These are phyloP conservation scores for Diutina neorugosa DNA, from an alignment of 1,139 yeast genomes.

Conservation along the genomic window DNA sequence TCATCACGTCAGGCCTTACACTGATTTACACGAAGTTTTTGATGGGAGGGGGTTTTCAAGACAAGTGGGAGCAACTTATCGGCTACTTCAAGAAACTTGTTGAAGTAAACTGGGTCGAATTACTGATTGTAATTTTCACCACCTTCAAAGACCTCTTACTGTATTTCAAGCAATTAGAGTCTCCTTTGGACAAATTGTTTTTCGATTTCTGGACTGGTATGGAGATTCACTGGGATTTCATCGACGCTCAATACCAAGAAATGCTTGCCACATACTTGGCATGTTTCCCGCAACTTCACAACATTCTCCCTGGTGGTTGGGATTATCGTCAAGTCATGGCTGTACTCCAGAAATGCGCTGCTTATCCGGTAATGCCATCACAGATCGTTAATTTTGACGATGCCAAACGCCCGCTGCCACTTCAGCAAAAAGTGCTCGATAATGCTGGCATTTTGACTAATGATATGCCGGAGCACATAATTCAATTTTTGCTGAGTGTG, in stretches of 20 bases:
- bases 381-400: slow-evolving; percentile 34
- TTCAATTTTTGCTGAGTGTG: slow-evolving; percentile 42
- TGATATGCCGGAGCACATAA: slow-evolving; percentile 27
- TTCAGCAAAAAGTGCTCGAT: slow-evolving; percentile 40
- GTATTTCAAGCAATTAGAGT: slow-evolving; percentile 12
- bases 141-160: slow-evolving; percentile 36
- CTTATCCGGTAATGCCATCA: slow-evolving; percentile 44
- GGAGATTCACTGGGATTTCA: slow-evolving; percentile 46
- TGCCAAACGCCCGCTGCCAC: slow-evolving; percentile 33
- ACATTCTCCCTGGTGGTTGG: slow-evolving; percentile 18
- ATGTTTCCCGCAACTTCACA: slow-evolving; percentile 36
- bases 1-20: slow-evolving; percentile 49
- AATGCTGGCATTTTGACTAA: slow-evolving; percentile 27
- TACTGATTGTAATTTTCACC: slow-evolving; percentile 40
- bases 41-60: slow-evolving; percentile 14
- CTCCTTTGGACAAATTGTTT: slow-evolving; percentile 13
- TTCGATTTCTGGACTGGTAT: slow-evolving; percentile 57
- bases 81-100: slow-evolving; percentile 30
- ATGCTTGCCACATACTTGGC: slow-evolving; percentile 38
- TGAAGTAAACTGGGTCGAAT: slow-evolving; percentile 28
- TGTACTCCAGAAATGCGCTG: slow-evolving; percentile 46
- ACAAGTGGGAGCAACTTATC: slow-evolving; percentile 43
- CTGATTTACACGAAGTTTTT: slow-evolving; percentile 37
- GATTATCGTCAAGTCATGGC: slow-evolving; percentile 24
- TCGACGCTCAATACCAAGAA: slow-evolving; percentile 43